phyloP scores from a whole-genome alignment of 257 asterid species.

The Ilex aquifolium region DNA sequence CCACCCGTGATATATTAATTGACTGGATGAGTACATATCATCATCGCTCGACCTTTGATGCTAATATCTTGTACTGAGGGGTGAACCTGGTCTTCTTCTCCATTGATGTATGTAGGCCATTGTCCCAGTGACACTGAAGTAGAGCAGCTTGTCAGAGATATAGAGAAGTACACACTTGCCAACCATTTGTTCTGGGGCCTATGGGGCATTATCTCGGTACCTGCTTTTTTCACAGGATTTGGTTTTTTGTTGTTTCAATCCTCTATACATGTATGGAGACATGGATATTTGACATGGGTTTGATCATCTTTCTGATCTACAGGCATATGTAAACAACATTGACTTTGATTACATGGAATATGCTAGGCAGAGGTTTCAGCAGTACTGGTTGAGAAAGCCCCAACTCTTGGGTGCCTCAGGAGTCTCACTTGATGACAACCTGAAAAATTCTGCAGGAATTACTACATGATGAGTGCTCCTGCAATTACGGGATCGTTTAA shows the following conservation, averaged over 20 bases:
- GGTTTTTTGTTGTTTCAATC: background rate
- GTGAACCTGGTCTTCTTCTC: background rate
- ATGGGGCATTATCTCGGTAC: slow-evolving; percentile 94
- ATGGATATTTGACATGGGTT: background rate
- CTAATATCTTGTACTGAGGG: too few species aligned
- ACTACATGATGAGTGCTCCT: background rate
- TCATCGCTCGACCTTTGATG: background rate
- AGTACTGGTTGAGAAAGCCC: slow-evolving; percentile 62
- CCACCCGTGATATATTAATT: too few species aligned
- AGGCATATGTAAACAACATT: slow-evolving; percentile 73
- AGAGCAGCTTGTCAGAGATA: slow-evolving; percentile 42
- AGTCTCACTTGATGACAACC: background rate
- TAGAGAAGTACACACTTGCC: slow-evolving; percentile 71
- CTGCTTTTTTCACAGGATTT: too few species aligned
- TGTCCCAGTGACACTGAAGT: slow-evolving; percentile 37
- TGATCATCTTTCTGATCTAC: background rate
- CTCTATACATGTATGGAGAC: background rate
- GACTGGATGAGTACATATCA: too few species aligned
- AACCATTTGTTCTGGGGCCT: slow-evolving; percentile 96
- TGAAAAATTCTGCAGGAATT: slow-evolving; percentile 11
- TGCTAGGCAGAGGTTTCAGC: slow-evolving; percentile 81
- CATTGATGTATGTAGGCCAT: slow-evolving; percentile 35
- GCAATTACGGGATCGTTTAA: too few species aligned
- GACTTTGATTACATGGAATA: slow-evolving; percentile 80
- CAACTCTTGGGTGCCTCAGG: slow-evolving; percentile 21